Evolutionary conservation across 2,329 filamentous ascomycete species (phyloP).

Genomic region (Fusarium lateritium): DNA sequence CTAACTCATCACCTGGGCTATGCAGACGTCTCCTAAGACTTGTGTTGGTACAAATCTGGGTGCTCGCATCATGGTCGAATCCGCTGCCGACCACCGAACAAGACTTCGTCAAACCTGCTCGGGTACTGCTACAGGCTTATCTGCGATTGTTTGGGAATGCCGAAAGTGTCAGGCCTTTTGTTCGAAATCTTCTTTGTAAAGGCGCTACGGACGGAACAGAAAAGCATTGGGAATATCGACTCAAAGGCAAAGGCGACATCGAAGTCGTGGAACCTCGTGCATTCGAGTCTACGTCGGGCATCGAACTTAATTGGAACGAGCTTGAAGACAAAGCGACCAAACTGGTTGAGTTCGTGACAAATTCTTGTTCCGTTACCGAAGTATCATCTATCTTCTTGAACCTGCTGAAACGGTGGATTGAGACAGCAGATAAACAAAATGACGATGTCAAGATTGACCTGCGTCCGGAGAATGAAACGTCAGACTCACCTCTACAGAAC

Average conservation of each 20-base stretch:
- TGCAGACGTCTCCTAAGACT: conserved; percentile 73
- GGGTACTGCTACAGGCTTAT: conserved; percentile 68
- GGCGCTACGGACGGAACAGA: conserved; percentile 59
- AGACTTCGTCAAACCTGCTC: conserved; percentile 62
- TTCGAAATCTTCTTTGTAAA: conserved; percentile 69
- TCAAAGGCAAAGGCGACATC: conserved; percentile 62
- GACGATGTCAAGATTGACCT: conserved; percentile 49
- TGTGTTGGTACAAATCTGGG: conserved; percentile 74
- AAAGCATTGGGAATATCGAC: conserved; percentile 67
- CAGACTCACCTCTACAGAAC: conserved; percentile 60
- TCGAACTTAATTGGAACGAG: conserved; percentile 58
- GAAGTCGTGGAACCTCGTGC: conserved; percentile 61
- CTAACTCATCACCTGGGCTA: conserved; percentile 77
- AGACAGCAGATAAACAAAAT: conserved; percentile 48
- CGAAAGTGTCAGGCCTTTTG: conserved; percentile 64
- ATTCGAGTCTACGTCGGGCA: conserved; percentile 19
- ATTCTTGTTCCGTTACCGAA: conserved; percentile 68
- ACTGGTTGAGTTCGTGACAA: conserved; percentile 65
- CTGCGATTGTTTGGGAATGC: conserved; percentile 69
- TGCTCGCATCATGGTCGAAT: conserved; percentile 67
- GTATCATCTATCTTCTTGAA: conserved; percentile 73
- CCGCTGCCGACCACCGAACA: conserved; percentile 54
- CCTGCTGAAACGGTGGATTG: conserved; percentile 72
- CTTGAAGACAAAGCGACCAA: conserved; percentile 64
- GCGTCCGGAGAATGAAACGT: conserved; percentile 47